phyloP scores from a whole-genome alignment of 1,284 basidiomycete species.

The Moniliophthora roreri region DNA sequence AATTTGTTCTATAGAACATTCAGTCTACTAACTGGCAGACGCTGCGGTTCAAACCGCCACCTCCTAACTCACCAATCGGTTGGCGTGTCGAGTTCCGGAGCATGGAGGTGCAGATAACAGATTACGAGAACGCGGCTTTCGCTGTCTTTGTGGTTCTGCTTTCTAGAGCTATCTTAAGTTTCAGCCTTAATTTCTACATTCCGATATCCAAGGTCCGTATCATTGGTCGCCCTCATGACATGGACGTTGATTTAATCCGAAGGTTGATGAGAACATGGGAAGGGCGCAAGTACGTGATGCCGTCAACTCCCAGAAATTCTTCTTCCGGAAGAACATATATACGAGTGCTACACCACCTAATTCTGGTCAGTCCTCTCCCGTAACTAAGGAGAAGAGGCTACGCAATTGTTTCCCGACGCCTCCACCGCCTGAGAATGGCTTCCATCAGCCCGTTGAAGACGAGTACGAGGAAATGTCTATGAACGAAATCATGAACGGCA shows the following conservation, averaged over 20 bases:
- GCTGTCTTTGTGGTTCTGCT: constrained; percentile 93
- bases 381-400: constrained; percentile 61
- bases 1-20: constrained; percentile 66
- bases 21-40: constrained; percentile 99
- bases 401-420: constrained; percentile 68
- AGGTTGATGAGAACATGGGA: constrained; percentile 98
- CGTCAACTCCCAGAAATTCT: constrained; percentile 74
- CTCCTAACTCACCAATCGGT: constrained; percentile 87
- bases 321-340: constrained; percentile 88
- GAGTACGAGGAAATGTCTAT: constrained; percentile 94
- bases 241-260: constrained; percentile 7
- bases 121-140: constrained; percentile 99
- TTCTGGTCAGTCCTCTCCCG: constrained; percentile 53
- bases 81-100: constrained; percentile 99
- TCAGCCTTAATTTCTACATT: constrained; percentile 94
- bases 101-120: constrained; percentile 99
- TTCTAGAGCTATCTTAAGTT: constrained; percentile 89
- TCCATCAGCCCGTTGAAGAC: constrained; percentile 57
- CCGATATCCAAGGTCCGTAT: constrained; percentile 88
- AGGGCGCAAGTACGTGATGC: constrained; percentile 88
- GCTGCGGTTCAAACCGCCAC: constrained; percentile 97
- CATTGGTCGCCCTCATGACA: background rate
- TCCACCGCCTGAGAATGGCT: constrained; percentile 49
- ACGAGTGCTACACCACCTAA: constrained; percentile 36
- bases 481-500: constrained; percentile 93